These are phyloP conservation scores for Solanum paucissectum DNA, from an alignment of 257 asterid genomes.

Conservation along the genomic window DNA sequence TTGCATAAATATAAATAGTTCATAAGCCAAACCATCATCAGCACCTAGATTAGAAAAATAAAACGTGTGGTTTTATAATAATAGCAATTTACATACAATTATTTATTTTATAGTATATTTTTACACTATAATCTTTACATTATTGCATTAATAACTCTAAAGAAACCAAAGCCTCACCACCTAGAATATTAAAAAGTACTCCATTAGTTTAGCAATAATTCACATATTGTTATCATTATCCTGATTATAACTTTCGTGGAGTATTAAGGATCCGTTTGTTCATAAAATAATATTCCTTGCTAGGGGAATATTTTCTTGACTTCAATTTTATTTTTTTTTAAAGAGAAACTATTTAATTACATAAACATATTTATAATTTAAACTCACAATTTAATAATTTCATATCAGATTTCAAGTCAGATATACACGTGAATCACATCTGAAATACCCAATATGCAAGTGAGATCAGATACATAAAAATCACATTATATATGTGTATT, in stretches of 20 bases:
- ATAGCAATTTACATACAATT: background rate
- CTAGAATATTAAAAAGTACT: background rate
- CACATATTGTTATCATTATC: background rate
- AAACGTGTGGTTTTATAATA: background rate
- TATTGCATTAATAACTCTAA: background rate
- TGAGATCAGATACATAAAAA: too few relatives aligned
- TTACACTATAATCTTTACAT: background rate
- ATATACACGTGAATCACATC: background rate
- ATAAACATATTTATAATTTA: too few relatives aligned
- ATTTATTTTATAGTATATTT: background rate
- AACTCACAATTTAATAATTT: too few relatives aligned
- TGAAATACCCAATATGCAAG: rapidly evolving
- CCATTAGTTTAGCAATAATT: background rate
- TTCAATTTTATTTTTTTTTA: rapidly evolving
- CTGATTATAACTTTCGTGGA: background rate
- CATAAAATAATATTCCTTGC: too few relatives aligned
- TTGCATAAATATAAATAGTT: background rate
- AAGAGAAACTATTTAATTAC: too few relatives aligned
- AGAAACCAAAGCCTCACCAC: background rate
- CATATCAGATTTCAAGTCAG: rapidly evolving
- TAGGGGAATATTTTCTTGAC: background rate
- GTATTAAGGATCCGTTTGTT: background rate
- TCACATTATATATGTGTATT: too few relatives aligned
- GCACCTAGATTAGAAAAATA: background rate
- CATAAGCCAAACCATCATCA: background rate